These are phyloP conservation scores for Acrasis kona DNA, from an alignment of 78 protist species.

Conservation along the genomic window DNA sequence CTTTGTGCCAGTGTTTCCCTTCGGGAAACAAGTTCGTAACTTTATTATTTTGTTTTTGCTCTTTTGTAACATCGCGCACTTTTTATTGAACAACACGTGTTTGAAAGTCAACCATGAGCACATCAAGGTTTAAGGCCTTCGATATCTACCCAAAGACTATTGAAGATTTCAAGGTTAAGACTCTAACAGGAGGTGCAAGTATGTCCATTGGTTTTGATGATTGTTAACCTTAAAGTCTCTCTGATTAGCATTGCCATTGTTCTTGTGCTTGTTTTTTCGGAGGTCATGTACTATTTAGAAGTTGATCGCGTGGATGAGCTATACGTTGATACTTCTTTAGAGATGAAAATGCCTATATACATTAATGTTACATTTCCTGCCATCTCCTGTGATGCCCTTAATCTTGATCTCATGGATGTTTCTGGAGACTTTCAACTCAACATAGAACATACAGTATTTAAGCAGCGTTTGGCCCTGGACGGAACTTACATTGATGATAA, in stretches of 20 bases:
- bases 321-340: not conserved
- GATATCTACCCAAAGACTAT: conserved; percentile 81
- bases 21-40: no score
- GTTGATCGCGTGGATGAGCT: not conserved
- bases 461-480: not conserved
- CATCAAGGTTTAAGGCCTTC: conserved; percentile 40
- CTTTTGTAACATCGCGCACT: no score
- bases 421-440: conserved; percentile 58
- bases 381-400: conserved; percentile 1
- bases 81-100: no score
- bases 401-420: conserved; percentile 69
- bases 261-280: not conserved
- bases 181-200: conserved; percentile 60
- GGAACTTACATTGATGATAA: not conserved
- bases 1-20: no score
- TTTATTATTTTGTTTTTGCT: no score
- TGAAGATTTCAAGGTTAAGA: conserved; percentile 71
- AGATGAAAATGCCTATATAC: not conserved
- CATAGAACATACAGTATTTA: conserved; percentile 13
- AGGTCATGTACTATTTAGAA: not conserved
- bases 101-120: no score
- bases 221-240: no score
- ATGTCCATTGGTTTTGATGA: no score
- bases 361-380: conserved; percentile 1
- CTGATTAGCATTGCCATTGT: not conserved